These are phyloP conservation scores for Oryza australiensis DNA, from an alignment of 176 grass and related monocot species.

Conservation along the genomic window DNA sequence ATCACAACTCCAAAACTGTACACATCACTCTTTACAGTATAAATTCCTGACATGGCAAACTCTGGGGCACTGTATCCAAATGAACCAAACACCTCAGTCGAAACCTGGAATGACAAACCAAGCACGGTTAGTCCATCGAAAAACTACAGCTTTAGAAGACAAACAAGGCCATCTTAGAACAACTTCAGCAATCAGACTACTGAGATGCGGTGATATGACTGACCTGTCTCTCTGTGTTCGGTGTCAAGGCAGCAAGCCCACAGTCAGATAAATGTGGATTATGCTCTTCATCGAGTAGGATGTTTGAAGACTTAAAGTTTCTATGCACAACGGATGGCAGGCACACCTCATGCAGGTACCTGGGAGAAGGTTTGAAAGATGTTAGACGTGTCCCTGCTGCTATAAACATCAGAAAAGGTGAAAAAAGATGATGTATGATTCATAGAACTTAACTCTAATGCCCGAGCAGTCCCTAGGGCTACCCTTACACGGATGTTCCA, in stretches of 20 bases:
- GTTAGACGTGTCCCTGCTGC: not conserved
- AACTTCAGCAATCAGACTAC: not conserved
- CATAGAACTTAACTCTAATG: slow-evolving; percentile 85
- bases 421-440: not conserved
- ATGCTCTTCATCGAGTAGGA: slow-evolving; percentile 95
- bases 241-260: slow-evolving; percentile 86
- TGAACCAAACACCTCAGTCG: slow-evolving; percentile 82
- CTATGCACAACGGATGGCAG: slow-evolving; percentile 87
- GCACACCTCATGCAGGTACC: slow-evolving; percentile 99
- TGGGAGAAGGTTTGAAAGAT: slow-evolving; percentile 26
- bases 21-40: slow-evolving; percentile 94
- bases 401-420: slow-evolving; percentile 29
- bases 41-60: slow-evolving; percentile 96
- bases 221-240: slow-evolving; percentile 90
- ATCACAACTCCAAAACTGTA: slow-evolving; percentile 99
- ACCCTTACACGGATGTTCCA: slow-evolving; percentile 91
- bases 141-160: slow-evolving; percentile 16
- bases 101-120: slow-evolving; percentile 56
- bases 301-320: slow-evolving; percentile 95
- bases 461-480: slow-evolving; percentile 83
- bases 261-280: slow-evolving; percentile 95
- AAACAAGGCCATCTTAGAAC: slow-evolving; percentile 5
- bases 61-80: slow-evolving; percentile 99
- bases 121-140: slow-evolving; percentile 20
- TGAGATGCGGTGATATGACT: slow-evolving; percentile 16